phyloP scores from a whole-genome alignment of 768 basidiomycete genomes.

The Mrakia frigida region DNA sequence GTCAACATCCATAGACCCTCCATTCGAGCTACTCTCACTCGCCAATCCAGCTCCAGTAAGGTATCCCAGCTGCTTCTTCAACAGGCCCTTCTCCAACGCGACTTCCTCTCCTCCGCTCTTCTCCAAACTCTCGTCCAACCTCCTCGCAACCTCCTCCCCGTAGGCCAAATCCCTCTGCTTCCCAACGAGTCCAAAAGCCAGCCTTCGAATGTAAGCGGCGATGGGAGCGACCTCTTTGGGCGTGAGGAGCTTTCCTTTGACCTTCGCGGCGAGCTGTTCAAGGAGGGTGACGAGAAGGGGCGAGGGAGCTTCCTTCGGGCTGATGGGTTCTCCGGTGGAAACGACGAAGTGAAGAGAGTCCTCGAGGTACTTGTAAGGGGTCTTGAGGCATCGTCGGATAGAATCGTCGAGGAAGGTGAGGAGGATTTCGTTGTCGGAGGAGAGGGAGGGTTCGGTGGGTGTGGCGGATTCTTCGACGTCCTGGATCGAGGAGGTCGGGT shows the following conservation, averaged over 20 bases:
- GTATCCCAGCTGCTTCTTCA: conserved; percentile 18
- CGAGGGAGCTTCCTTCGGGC: conserved; percentile 48
- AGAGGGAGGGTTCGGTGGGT: conserved; percentile 42
- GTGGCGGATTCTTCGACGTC: conserved; percentile 51
- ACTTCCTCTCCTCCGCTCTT: conserved; percentile 16
- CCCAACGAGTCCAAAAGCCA: conserved; percentile 56
- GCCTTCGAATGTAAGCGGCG: conserved; percentile 58
- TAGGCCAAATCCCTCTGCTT: conserved; percentile 50
- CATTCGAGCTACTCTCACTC: conserved; percentile 5
- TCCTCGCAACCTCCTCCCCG: conserved; percentile 37
- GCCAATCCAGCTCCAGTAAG: conserved; percentile 7
- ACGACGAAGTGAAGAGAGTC: conserved; percentile 43
- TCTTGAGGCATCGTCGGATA: conserved; percentile 70
- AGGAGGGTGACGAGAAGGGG: conserved; percentile 73
- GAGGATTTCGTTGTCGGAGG: conserved; percentile 58
- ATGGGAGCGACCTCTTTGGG: conserved; percentile 63
- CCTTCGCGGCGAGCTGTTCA: conserved; percentile 69
- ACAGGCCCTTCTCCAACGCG: neutral
- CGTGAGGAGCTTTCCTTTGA: conserved; percentile 53
- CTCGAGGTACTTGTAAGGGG: conserved; percentile 81
- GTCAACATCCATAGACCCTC: conserved; percentile 8
- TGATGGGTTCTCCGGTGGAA: conserved; percentile 28
- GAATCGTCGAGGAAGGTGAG: conserved; percentile 76
- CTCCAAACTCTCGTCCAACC: conserved; percentile 26
- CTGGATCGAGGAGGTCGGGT: conserved; percentile 52